Evolutionary conservation across 176 grass and related monocot genomes (phyloP).

Genomic region (Aegilops longissima): DNA sequence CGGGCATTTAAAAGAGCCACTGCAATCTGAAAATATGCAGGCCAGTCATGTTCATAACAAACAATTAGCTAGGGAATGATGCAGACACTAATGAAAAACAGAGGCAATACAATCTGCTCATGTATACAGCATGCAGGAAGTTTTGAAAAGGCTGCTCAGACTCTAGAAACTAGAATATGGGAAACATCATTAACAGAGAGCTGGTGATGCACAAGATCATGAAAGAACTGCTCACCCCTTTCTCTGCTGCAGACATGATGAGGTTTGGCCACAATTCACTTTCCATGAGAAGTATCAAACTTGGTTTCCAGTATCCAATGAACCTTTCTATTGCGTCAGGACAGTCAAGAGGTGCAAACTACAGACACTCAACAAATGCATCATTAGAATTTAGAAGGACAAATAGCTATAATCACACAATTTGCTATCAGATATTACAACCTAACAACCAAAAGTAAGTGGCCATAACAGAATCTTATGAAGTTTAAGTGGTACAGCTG

Average conservation of each 20-base stretch:
- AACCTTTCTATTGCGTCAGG: slow-evolving; percentile 61
- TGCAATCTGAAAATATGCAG: slow-evolving; percentile 61
- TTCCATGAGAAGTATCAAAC: slow-evolving; percentile 79
- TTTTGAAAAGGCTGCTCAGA: neutral
- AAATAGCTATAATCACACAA: neutral
- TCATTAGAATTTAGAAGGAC: neutral
- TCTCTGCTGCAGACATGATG: slow-evolving; percentile 69
- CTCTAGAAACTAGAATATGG: slow-evolving; percentile 19
- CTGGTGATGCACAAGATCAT: slow-evolving; percentile 10
- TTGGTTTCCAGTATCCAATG: slow-evolving; percentile 79
- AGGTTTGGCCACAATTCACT: slow-evolving; percentile 98
- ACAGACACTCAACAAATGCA: neutral
- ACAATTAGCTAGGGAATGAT: neutral
- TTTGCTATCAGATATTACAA: neutral
- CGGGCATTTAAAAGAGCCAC: slow-evolving; percentile 86
- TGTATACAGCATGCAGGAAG: neutral
- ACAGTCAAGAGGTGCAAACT: slow-evolving; percentile 91
- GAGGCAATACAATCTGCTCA: neutral
- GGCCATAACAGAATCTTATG: neutral
- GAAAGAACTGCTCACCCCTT: slow-evolving; percentile 50
- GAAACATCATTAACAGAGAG: slow-evolving; percentile 5
- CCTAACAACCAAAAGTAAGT: neutral
- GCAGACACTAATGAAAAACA: neutral
- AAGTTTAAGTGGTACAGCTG: neutral
- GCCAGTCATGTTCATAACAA: neutral